These are phyloP conservation scores for Friedmanniomyces endolithicus DNA, from an alignment of 495 filamentous ascomycete genomes.

Conservation along the genomic window DNA sequence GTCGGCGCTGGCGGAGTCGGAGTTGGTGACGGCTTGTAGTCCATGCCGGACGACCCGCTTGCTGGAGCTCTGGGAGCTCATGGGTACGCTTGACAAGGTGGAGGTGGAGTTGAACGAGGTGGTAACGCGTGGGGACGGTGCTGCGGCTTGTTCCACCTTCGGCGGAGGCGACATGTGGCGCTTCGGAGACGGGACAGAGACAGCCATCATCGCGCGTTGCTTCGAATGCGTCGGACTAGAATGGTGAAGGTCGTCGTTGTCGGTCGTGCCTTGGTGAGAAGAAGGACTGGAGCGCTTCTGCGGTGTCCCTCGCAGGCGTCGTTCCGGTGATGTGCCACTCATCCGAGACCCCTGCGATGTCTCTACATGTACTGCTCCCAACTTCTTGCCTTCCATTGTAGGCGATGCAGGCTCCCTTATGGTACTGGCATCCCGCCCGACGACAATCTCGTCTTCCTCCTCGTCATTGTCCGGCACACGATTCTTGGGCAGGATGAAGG, in stretches of 20 bases:
- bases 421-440: background rate
- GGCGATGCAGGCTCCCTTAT: background rate
- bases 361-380: no score
- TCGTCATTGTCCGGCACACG: background rate
- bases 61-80: slow-evolving; percentile 18
- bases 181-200: slow-evolving; percentile 3
- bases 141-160: background rate
- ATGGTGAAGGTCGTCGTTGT: background rate
- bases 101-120: slow-evolving; percentile 14
- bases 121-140: background rate
- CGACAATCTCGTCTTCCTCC: slow-evolving; percentile 9
- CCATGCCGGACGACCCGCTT: slow-evolving; percentile 8
- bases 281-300: background rate
- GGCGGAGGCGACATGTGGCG: background rate
- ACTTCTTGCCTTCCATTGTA: background rate
- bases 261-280: background rate
- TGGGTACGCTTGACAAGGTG: slow-evolving; percentile 10
- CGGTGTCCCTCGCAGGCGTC: background rate
- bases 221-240: slow-evolving; percentile 4
- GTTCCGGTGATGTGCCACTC: background rate
- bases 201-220: slow-evolving; percentile 5
- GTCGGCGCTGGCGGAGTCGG: slow-evolving; percentile 15
- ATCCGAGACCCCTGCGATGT: background rate
- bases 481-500: slow-evolving; percentile 4
- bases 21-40: slow-evolving; percentile 17